Evolutionary conservation across 2,329 filamentous ascomycete species (phyloP).

Genomic region (Emergomyces orientalis): DNA sequence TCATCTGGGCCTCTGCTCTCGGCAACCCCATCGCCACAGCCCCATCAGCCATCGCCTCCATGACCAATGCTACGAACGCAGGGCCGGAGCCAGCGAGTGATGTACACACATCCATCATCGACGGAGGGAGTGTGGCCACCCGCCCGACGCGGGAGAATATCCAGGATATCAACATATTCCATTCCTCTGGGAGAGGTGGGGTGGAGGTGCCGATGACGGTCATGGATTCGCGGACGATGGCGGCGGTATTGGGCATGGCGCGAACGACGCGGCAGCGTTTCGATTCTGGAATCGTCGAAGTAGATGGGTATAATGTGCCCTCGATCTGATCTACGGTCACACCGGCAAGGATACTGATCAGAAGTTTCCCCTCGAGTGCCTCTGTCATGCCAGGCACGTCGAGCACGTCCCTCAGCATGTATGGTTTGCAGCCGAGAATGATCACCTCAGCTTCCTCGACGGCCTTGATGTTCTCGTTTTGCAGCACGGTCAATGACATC

Average conservation of each 20-base stretch:
- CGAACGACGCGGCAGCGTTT: conserved; percentile 52
- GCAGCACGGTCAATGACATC: conserved; percentile 54
- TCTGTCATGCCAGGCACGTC: conserved; percentile 57
- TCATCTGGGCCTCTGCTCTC: conserved; percentile 49
- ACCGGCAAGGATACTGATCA: conserved; percentile 74
- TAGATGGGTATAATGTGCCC: conserved; percentile 50
- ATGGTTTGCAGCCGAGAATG: conserved; percentile 71
- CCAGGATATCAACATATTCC: conserved; percentile 42
- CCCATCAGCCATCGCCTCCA: conserved; percentile 53
- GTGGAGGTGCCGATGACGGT: conserved; percentile 59
- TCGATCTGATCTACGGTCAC: conserved; percentile 62
- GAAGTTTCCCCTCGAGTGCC: conserved; percentile 67
- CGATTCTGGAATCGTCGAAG: conserved; percentile 31
- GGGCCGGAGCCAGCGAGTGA: conserved; percentile 53
- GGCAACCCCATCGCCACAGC: conserved; percentile 55
- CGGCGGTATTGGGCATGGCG: conserved; percentile 78
- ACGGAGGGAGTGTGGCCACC: conserved; percentile 43
- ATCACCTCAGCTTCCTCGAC: conserved; percentile 62
- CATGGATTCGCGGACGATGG: conserved; percentile 70
- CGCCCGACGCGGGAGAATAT: conserved; percentile 47
- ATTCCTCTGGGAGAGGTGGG: conserved; percentile 38
- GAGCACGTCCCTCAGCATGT: conserved; percentile 61
- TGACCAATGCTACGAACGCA: conserved; percentile 51
- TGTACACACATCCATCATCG: conserved; percentile 49
- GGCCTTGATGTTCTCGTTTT: conserved; percentile 62